A percentile compares a stretch with the other conserved stretches of the same genome.
Conservation (phyloP, 306 rosid species). For the Mimosa pudica region DNA sequence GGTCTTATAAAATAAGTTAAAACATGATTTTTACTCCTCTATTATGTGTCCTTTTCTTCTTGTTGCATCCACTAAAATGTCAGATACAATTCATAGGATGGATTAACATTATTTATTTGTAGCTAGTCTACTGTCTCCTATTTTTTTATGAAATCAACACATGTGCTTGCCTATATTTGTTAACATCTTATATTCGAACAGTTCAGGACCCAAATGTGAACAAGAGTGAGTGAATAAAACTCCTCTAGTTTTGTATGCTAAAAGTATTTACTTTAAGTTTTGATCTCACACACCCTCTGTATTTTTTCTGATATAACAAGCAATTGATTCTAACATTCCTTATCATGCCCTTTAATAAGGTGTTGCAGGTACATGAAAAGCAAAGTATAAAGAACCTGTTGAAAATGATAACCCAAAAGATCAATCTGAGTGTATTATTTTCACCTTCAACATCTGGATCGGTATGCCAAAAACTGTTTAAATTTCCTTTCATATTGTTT, state of each 20-base stretch:
- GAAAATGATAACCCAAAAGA: constrained; percentile 2
- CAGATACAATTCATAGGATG: too few relatives aligned
- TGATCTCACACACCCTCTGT: not conserved
- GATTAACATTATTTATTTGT: too few relatives aligned
- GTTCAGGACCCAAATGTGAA: too few relatives aligned
- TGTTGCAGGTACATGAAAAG: constrained; percentile 36
- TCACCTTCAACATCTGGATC: constrained; percentile 41
- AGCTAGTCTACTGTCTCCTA: too few relatives aligned
- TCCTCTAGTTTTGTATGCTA: too few relatives aligned
- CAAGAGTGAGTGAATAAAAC: too few relatives aligned
- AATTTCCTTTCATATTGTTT: not conserved
- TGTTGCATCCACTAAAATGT: too few relatives aligned
- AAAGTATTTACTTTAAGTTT: not conserved
- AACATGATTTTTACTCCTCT: not conserved
- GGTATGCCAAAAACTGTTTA: constrained; percentile 29
- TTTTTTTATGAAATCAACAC: too few relatives aligned
- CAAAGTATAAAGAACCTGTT: constrained; percentile 27
- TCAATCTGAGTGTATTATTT: constrained; percentile 30
- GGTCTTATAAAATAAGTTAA: not conserved
- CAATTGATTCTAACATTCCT: not conserved
- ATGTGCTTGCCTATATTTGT: too few relatives aligned
- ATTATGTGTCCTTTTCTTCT: not conserved
- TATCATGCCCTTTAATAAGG: not conserved
- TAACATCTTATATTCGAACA: not conserved
- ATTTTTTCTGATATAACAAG: not conserved